Percentiles rank a stretch among this genome's conserved stretches.
These are phyloP conservation scores for Colletotrichum scovillei DNA, from an alignment of 2,329 filamentous ascomycete genomes.

Conservation along the genomic window DNA sequence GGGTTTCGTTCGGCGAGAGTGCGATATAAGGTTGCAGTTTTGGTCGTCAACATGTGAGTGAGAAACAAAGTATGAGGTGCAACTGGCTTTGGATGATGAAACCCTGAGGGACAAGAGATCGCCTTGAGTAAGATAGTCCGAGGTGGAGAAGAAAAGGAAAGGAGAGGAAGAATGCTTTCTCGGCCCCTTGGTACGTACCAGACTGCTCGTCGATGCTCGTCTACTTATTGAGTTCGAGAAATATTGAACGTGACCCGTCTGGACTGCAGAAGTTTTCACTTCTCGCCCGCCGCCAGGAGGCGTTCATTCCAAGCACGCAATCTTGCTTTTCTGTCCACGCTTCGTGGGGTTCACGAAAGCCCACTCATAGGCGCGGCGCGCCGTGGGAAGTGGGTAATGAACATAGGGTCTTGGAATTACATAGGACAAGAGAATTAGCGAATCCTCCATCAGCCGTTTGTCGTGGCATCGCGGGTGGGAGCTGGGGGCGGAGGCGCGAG, in stretches of 20 bases:
- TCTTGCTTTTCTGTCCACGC: slow-evolving; percentile 26
- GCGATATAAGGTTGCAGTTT: neutral
- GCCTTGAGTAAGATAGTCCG: neutral
- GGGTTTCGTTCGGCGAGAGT: neutral
- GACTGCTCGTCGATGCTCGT: neutral
- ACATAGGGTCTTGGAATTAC: slow-evolving; percentile 28
- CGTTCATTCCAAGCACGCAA: slow-evolving; percentile 24
- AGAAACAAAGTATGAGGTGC: neutral
- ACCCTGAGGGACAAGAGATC: slow-evolving; percentile 8
- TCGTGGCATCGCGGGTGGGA: neutral
- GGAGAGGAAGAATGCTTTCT: neutral
- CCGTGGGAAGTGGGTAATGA: neutral
- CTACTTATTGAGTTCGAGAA: slow-evolving; percentile 1
- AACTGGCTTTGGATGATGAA: slow-evolving; percentile 5
- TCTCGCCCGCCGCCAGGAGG: neutral
- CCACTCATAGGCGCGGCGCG: neutral
- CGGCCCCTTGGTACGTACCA: slow-evolving; percentile 14
- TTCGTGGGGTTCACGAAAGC: slow-evolving; percentile 12
- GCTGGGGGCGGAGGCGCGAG: neutral
- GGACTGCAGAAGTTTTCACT: slow-evolving; percentile 16
- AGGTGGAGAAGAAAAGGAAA: neutral
- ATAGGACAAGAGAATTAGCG: slow-evolving; percentile 34
- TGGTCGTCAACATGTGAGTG: neutral
- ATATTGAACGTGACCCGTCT: neutral
- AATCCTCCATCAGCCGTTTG: slow-evolving; percentile 4